Conservation (phyloP, 305 asterid genomes). For the Nicotiana rustica region DNA sequence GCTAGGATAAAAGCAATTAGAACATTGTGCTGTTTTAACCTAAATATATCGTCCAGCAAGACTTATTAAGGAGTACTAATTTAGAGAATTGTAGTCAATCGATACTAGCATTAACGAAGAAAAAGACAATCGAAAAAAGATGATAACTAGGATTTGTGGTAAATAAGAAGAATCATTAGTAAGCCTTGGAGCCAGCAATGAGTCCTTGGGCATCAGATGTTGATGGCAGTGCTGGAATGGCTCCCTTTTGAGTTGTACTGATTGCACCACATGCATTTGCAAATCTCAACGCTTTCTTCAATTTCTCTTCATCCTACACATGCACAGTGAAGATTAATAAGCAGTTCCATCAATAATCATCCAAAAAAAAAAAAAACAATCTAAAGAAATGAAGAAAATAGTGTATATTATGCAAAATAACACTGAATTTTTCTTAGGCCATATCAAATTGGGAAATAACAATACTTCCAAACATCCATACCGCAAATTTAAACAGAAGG, state of each 20-base stretch:
- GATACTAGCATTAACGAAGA: not conserved
- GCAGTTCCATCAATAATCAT: not conserved
- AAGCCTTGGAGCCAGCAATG: slow-evolving; percentile 37
- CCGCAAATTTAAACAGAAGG: not conserved
- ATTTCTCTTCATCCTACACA: slow-evolving; percentile 45
- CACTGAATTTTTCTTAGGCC: not conserved
- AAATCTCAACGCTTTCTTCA: slow-evolving; percentile 46
- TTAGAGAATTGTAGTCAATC: not conserved
- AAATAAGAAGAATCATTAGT: not conserved
- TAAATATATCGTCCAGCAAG: not conserved
- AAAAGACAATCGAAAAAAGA: not conserved
- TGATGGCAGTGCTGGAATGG: slow-evolving; percentile 62
- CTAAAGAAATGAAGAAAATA: not conserved
- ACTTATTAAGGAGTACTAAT: not conserved
- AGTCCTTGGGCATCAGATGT: slow-evolving; percentile 48
- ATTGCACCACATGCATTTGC: slow-evolving; percentile 62
- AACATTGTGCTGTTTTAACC: not conserved
- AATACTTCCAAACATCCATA: not conserved
- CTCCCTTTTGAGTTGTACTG: slow-evolving; percentile 58
- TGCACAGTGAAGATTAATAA: not conserved
- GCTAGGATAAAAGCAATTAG: not conserved
- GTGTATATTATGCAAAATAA: not conserved
- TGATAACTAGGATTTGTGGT: not conserved
- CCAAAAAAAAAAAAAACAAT: not conserved
- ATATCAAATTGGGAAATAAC: not conserved